These are phyloP conservation scores for Lactifluus hygrophoroides DNA, from an alignment of 768 basidiomycete genomes.

Conservation along the genomic window DNA sequence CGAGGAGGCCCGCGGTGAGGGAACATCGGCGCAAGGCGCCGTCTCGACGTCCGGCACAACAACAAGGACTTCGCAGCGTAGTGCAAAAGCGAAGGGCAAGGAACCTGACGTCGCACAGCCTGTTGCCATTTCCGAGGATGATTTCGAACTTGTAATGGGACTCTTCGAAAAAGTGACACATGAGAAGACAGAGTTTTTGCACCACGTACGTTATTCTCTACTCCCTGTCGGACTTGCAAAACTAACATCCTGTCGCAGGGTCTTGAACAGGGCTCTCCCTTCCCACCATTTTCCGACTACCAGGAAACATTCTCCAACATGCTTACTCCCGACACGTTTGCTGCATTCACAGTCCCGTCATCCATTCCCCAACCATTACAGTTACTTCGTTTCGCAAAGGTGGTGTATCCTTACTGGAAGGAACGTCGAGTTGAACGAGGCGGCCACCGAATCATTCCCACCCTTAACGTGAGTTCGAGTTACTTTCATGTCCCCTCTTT, in stretches of 20 bases:
- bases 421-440: conserved; percentile 70
- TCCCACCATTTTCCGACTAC: conserved; percentile 67
- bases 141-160: conserved; percentile 94
- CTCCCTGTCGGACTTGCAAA: background rate
- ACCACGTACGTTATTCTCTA: conserved; percentile 54
- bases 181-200: conserved; percentile 81
- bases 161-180: conserved; percentile 87
- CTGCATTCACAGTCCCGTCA: conserved; percentile 55
- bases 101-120: conserved; percentile 63
- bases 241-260: conserved; percentile 32
- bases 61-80: conserved; percentile 44
- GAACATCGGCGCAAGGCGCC: conserved; percentile 70
- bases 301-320: conserved; percentile 56
- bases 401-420: conserved; percentile 85
- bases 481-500: background rate
- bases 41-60: conserved; percentile 48
- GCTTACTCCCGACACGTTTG: conserved; percentile 55
- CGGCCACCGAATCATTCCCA: conserved; percentile 81
- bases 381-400: conserved; percentile 61
- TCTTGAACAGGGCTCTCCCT: conserved; percentile 56
- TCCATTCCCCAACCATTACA: conserved; percentile 58
- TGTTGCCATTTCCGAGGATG: conserved; percentile 74
- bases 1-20: conserved; percentile 76
- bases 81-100: conserved; percentile 78
- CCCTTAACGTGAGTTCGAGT: conserved; percentile 61